Conservation (phyloP, 352 stramenopile genomes). For the Pythium vanterpoolii region DNA sequence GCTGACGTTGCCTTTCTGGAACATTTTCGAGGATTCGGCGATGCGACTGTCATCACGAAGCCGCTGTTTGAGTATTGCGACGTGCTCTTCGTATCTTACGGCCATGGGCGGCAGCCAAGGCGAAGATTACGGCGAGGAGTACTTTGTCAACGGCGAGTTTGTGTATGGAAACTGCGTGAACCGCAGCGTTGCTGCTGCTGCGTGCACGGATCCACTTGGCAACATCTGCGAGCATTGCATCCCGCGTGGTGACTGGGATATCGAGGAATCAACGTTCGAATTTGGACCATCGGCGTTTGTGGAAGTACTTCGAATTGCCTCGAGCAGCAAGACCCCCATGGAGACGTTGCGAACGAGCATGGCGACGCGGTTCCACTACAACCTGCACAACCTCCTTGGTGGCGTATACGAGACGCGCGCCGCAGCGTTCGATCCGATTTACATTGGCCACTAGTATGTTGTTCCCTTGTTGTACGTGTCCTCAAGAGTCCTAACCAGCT, state of each 20-base stretch:
- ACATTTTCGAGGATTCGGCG: conserved; percentile 27
- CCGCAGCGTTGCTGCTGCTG: conserved; percentile 36
- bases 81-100: conserved; percentile 40
- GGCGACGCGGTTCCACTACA: conserved; percentile 38
- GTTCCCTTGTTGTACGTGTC: neutral
- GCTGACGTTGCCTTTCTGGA: conserved; percentile 37
- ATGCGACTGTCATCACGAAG: conserved; percentile 20
- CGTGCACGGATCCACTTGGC: conserved; percentile 33
- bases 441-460: conserved; percentile 38
- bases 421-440: conserved; percentile 37
- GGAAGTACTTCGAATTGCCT: conserved; percentile 48
- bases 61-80: conserved; percentile 25
- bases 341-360: conserved; percentile 34
- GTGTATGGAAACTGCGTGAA: conserved; percentile 56
- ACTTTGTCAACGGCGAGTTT: conserved; percentile 31
- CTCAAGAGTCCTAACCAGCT: neutral
- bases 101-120: conserved; percentile 55
- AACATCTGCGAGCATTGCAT: conserved; percentile 58
- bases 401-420: conserved; percentile 35
- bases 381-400: conserved; percentile 36
- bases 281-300: conserved; percentile 59
- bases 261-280: conserved; percentile 59
- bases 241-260: conserved; percentile 59
- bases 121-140: conserved; percentile 20
- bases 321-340: conserved; percentile 28